Percentiles rank a stretch among this genome's conserved stretches.
These are phyloP conservation scores for Colletotrichum lini DNA, from an alignment of 2,329 filamentous ascomycete genomes.

Conservation along the genomic window DNA sequence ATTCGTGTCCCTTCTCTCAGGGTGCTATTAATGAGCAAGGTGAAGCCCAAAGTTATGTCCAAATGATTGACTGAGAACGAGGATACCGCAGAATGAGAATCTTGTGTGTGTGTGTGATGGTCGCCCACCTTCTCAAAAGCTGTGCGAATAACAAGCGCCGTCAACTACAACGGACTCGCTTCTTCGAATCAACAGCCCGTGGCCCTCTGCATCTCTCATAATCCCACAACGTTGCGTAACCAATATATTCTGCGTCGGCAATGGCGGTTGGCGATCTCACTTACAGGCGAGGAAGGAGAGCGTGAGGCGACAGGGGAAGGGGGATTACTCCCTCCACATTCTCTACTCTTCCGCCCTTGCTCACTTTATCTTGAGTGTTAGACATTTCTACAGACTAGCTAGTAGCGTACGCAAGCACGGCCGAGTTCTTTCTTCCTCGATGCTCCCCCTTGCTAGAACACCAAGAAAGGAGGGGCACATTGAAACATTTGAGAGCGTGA, in stretches of 20 bases:
- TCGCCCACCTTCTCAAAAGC: background rate
- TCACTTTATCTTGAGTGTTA: background rate
- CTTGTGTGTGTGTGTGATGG: background rate
- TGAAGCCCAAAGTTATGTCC: background rate
- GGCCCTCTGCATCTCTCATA: background rate
- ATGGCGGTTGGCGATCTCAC: conserved; percentile 2
- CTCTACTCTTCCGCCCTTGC: background rate
- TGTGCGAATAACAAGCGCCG: conserved; percentile 16
- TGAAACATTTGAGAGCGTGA: conserved; percentile 31
- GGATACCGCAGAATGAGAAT: too few relatives aligned
- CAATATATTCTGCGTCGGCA: conserved; percentile 1
- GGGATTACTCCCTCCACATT: background rate
- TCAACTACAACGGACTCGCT: conserved; percentile 15
- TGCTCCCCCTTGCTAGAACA: conserved; percentile 3
- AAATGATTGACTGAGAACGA: background rate
- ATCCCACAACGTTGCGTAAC: background rate
- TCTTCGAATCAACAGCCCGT: background rate
- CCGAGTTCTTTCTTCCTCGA: background rate
- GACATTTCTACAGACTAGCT: background rate
- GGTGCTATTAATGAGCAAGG: background rate
- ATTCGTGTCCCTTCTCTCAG: background rate
- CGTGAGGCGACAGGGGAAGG: background rate
- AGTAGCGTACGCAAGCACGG: background rate
- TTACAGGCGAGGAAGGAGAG: background rate
- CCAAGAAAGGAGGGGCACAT: background rate